Evolutionary conservation across 2,329 filamentous ascomycete species (phyloP).

Genomic region (Calonectria pseudoturangicola): DNA sequence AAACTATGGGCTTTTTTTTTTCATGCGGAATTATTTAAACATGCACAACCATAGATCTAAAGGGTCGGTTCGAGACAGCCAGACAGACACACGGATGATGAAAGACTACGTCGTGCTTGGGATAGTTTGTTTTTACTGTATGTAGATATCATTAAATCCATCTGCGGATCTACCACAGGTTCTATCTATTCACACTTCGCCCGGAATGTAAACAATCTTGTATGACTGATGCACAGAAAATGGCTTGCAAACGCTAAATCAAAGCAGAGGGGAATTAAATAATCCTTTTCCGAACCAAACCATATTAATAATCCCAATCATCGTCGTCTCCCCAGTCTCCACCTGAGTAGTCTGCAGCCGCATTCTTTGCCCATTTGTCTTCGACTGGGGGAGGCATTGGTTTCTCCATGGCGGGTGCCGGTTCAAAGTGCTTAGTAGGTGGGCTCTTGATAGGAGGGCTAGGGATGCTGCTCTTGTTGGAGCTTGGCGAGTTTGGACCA

Average conservation of each 20-base stretch:
- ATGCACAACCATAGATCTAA: conserved; percentile 3
- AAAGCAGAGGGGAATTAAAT: conserved; percentile 1
- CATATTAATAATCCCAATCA: conserved; percentile 52
- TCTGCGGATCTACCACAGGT: neutral
- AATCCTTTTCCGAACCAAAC: neutral
- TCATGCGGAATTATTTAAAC: neutral
- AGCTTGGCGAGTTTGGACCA: conserved; percentile 24
- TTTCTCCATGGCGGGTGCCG: conserved; percentile 9
- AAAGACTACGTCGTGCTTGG: neutral
- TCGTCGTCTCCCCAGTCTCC: conserved; percentile 54
- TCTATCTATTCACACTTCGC: conserved; percentile 4
- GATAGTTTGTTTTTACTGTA: conserved; percentile 6
- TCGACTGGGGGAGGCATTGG: conserved; percentile 21
- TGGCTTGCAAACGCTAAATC: conserved; percentile 33
- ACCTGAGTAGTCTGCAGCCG: conserved; percentile 51
- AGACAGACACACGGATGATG: neutral
- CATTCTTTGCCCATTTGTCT: conserved; percentile 54
- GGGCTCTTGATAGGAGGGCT: conserved; percentile 36
- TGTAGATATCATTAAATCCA: conserved; percentile 24
- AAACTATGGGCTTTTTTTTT: neutral
- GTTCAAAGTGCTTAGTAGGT: conserved; percentile 22
- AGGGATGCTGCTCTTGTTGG: conserved; percentile 19
- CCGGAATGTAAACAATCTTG: conserved; percentile 28
- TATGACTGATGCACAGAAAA: conserved; percentile 14
- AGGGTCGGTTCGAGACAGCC: neutral